Evolutionary conservation across 306 rosid genomes (phyloP).

Genomic region (Lathyrus oleraceus): DNA sequence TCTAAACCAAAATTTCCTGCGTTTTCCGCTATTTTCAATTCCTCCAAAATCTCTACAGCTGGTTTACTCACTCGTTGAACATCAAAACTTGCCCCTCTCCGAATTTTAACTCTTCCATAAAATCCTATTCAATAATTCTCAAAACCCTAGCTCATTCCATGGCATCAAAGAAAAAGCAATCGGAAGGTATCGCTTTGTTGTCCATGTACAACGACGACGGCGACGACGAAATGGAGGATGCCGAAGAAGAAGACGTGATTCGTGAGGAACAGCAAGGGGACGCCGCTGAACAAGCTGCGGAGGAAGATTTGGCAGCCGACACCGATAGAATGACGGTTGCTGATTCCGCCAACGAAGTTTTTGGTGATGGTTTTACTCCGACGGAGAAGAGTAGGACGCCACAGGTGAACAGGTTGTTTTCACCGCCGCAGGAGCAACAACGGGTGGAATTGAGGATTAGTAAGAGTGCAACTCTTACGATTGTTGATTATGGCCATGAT

Average conservation of each 20-base stretch:
- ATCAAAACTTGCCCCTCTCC: not conserved
- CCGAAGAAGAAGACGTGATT: constrained; percentile 35
- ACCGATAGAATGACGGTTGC: constrained; percentile 32
- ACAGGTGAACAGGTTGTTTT: constrained; percentile 38
- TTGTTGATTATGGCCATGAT: constrained; percentile 91
- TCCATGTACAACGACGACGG: constrained; percentile 79
- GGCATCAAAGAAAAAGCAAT: constrained; percentile 72
- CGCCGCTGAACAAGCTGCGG: constrained; percentile 35
- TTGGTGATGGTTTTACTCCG: constrained; percentile 37
- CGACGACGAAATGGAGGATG: constrained; percentile 74
- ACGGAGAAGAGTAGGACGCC: constrained; percentile 46
- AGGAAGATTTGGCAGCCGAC: constrained; percentile 45
- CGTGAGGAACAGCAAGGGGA: constrained; percentile 3
- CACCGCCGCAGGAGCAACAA: constrained; percentile 48
- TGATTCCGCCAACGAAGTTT: constrained; percentile 45
- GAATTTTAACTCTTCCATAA: not conserved
- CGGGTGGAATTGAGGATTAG: constrained; percentile 29
- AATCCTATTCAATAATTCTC: not conserved
- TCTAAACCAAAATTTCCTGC: not conserved
- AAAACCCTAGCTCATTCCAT: constrained; percentile 47
- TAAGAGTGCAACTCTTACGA: constrained; percentile 62
- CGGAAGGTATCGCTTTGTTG: constrained; percentile 75
- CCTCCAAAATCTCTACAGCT: not conserved
- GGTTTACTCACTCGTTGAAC: not conserved
- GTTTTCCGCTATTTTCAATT: not conserved